These are phyloP conservation scores for Fusarium nurragi DNA, from an alignment of 2,329 filamentous ascomycete genomes.

Conservation along the genomic window DNA sequence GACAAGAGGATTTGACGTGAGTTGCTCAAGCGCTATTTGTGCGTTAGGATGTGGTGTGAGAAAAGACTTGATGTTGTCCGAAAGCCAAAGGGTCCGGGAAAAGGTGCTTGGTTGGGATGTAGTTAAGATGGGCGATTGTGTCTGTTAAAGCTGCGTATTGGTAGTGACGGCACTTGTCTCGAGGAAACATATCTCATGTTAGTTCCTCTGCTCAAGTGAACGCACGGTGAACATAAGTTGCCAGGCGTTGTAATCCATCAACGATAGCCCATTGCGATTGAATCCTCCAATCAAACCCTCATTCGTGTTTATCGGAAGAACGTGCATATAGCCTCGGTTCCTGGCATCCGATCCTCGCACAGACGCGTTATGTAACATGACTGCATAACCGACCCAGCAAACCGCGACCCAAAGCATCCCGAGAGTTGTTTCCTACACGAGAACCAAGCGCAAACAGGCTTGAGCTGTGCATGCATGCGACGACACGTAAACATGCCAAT, in stretches of 20 bases:
- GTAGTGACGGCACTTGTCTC: not conserved
- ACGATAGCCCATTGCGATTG: not conserved
- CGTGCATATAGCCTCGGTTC: constrained; percentile 11
- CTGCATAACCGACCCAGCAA: not conserved
- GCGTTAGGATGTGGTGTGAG: not conserved
- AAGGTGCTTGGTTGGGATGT: not conserved
- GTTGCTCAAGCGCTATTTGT: constrained; percentile 16
- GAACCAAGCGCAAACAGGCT: not conserved
- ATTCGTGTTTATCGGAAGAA: constrained; percentile 5
- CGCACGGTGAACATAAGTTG: too few relatives aligned
- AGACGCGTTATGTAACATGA: not conserved
- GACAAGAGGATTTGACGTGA: not conserved
- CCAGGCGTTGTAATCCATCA: not conserved
- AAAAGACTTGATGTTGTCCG: not conserved
- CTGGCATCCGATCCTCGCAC: constrained; percentile 13
- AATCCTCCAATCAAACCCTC: accelerated
- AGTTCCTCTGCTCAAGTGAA: not conserved
- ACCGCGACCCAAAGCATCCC: not conserved
- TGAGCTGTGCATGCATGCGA: not conserved
- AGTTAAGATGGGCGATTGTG: not conserved
- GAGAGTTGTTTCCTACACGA: constrained; percentile 1
- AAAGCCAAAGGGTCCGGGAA: not conserved
- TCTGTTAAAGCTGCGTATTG: not conserved
- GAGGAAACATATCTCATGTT: not conserved
- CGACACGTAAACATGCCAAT: not conserved